Percentiles rank a stretch among this genome's conserved stretches.
Conservation (phyloP, 345 rosid genomes). For the Lepidium didymum region DNA sequence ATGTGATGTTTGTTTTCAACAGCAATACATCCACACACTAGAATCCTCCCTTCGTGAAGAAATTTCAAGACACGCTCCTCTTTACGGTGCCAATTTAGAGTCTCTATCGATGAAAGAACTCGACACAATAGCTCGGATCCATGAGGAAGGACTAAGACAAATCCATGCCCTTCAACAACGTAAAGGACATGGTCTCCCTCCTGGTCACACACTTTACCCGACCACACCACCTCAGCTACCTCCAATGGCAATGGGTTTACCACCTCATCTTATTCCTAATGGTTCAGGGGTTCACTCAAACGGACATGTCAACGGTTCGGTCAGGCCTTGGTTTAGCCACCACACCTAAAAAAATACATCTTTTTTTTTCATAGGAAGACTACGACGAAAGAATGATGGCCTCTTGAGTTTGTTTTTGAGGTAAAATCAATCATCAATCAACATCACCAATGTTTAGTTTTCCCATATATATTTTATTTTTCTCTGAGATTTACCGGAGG, state of each 20-base stretch:
- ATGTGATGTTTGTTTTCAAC: slow-evolving; percentile 19
- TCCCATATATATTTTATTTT: slow-evolving; percentile 20
- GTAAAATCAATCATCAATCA: slow-evolving; percentile 18
- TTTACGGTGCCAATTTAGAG: slow-evolving; percentile 91
- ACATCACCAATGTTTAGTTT: slow-evolving; percentile 16
- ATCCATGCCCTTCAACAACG: slow-evolving; percentile 73
- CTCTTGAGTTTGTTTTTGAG: slow-evolving; percentile 27
- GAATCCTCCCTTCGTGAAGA: slow-evolving; percentile 80
- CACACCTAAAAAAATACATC: slow-evolving; percentile 19
- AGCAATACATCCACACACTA: slow-evolving; percentile 81
- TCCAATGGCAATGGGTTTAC: slow-evolving; percentile 62
- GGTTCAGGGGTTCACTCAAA: slow-evolving; percentile 74
- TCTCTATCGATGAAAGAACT: slow-evolving; percentile 86
- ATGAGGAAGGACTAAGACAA: slow-evolving; percentile 91
- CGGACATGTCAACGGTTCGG: slow-evolving; percentile 68
- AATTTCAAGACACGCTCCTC: slow-evolving; percentile 87
- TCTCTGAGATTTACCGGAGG: background rate
- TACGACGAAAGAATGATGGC: slow-evolving; percentile 23
- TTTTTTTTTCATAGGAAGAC: slow-evolving; percentile 22
- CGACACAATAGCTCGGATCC: slow-evolving; percentile 78
- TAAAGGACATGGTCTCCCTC: slow-evolving; percentile 75
- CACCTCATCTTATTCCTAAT: slow-evolving; percentile 59
- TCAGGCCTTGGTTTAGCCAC: slow-evolving; percentile 88
- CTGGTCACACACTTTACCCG: slow-evolving; percentile 63
- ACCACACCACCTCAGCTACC: slow-evolving; percentile 47